Base-by-base conservation (phyloP, 805 yeast species). In the Metschnikowia santaceciliae region DNA sequence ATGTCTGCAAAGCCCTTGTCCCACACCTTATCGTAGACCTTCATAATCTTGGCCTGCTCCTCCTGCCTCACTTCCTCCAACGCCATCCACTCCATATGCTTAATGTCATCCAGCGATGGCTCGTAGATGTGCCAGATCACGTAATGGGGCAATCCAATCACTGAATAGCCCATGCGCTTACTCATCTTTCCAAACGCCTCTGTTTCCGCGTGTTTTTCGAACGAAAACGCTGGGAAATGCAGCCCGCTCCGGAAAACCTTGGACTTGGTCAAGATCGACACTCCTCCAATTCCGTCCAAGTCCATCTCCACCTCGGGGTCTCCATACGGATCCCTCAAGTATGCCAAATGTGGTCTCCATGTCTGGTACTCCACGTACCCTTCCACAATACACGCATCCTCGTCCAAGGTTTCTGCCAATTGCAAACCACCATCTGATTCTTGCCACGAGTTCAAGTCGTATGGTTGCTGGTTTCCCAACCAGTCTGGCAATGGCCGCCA, bases 341-440 rank as follows among this genome's bases (percentile, higher is more conserved):
- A 92, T 0, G 98, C 98, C 58, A 92, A 76, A 70, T 92, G 98
- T 1, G 97, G 96, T 69, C 99, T 80, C 97, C 98, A 92, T 1
- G 99, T 92, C 40, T 96, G 96, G 68, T 90, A 94, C 71, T 92
- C 99, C 22, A 90, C 95, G 67, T 90, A 90, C 14, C 99, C 99
- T 71, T 92, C 99, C 13, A 92, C 99, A 52, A 92, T 91, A 49
- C 92, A 96, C 1, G 96, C 96, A 70, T 92, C 96, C 68, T 91
- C 98, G 63, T 86, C 92, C 50, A 92, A 74, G 3, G 74, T 66
- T 38, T 82, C 82, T 32, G 96, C 96, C 57, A 87, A 67, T 63
- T 84, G 88, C 50, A 86, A 66, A 1, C 91, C 95, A 53, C 90
- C 94, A 59, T 85, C 91, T 53, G 86, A 80, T 66, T 87, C 95